Evolutionary conservation across 257 asterid genomes (phyloP).

Genomic region (Solanum raphanifolium): DNA sequence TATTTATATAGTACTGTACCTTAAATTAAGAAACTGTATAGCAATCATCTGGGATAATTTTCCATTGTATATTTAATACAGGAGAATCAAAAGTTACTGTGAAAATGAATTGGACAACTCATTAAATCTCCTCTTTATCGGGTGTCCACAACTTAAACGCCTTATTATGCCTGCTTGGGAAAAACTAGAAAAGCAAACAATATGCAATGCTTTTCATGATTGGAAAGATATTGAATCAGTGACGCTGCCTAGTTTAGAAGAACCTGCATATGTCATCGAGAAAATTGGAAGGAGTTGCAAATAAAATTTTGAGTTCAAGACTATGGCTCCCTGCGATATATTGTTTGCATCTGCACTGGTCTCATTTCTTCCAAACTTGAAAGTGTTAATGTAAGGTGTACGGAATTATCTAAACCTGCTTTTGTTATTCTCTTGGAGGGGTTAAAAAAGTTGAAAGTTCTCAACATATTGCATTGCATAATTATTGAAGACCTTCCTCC

Average conservation of each 20-base stretch:
- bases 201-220: conserved; percentile 34
- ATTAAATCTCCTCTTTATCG: too few species aligned
- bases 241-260: too few species aligned
- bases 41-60: not conserved
- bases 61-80: not conserved
- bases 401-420: conserved; percentile 35
- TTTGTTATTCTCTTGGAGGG: conserved; percentile 41
- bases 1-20: not conserved
- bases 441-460: conserved; percentile 45
- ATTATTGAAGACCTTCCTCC: conserved; percentile 29
- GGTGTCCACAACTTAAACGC: too few species aligned
- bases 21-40: not conserved
- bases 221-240: conserved; percentile 21
- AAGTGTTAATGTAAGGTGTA: conserved; percentile 71
- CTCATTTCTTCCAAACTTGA: conserved; percentile 39
- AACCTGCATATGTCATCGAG: too few species aligned
- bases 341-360: conserved; percentile 38
- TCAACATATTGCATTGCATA: conserved; percentile 72
- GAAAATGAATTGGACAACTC: too few species aligned
- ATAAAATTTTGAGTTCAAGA: conserved; percentile 44
- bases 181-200: conserved; percentile 41
- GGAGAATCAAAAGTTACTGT: too few species aligned
- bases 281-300: conserved; percentile 45
- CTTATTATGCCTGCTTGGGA: too few species aligned
- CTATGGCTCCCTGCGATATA: conserved; percentile 55